Percentiles rank a stretch among this genome's conserved stretches.
Conservation (phyloP, 1,284 basidiomycete species). For the Austroboletus novae-zelandiae region DNA sequence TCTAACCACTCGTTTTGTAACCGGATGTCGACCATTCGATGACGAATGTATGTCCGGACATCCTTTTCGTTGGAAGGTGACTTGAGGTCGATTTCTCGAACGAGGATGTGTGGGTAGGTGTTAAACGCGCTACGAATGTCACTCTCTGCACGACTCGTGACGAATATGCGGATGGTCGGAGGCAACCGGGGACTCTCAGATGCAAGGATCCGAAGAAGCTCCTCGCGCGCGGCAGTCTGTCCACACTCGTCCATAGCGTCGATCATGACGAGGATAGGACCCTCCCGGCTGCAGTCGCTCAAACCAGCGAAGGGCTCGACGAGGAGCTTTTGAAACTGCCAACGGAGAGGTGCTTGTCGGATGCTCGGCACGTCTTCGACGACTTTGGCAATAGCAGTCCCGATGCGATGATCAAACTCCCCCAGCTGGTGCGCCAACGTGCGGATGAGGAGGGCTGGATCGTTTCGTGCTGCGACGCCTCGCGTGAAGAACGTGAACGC, state of each 20-base stretch:
- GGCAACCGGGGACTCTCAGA: conserved; percentile 24
- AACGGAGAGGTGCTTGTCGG: conserved; percentile 28
- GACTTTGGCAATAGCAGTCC: conserved; percentile 24
- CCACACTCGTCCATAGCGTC: conserved; percentile 36
- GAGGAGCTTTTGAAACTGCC: conserved; percentile 33
- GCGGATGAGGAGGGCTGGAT: conserved; percentile 25
- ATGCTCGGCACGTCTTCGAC: conserved; percentile 30
- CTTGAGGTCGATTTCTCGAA: conserved; percentile 26
- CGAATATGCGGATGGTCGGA: conserved; percentile 27
- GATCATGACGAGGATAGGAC: conserved; percentile 32
- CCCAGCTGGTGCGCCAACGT: conserved; percentile 33
- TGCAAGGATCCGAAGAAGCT: conserved; percentile 26
- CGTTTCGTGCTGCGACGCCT: conserved; percentile 23
- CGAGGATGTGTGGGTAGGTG: conserved; percentile 11
- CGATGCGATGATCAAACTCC: conserved; percentile 30
- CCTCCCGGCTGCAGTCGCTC: conserved; percentile 20
- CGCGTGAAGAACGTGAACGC: conserved; percentile 33
- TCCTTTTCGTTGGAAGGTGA: conserved; percentile 26
- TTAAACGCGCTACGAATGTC: conserved; percentile 24
- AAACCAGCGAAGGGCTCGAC: conserved; percentile 23
- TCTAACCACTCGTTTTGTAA: conserved; percentile 22
- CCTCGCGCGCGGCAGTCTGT: conserved; percentile 20
- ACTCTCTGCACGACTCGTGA: conserved; percentile 32
- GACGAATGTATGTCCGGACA: conserved; percentile 30
- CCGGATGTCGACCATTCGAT: conserved; percentile 26